Base-by-base conservation (phyloP, 768 basidiomycete species). In the Russula sp. region DNA sequence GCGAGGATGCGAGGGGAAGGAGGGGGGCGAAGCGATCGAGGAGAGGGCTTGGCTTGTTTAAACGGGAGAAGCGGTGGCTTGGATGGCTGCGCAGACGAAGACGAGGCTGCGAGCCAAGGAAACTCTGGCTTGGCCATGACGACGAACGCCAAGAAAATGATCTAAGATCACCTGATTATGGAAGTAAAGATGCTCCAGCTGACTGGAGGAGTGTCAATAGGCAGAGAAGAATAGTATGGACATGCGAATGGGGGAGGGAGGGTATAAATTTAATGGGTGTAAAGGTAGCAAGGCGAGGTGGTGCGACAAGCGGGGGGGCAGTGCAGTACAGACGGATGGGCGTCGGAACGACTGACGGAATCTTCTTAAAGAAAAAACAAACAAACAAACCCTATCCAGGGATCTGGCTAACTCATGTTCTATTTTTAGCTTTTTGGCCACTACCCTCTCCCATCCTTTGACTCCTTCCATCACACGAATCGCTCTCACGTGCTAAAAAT, bases 91-190 rank as follows among this genome's bases (percentile, higher is more conserved):
- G 62, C 18, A 53, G 61, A 8, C 22, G 54, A 58, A 10, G 66
- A 53, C 1, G 69, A 49, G 22, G 50, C 39, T 34, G 54, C 16
- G 40, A 57, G 34, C 45, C 49, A 62, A 61, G 40, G 18, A 34
- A 57, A 61, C 57, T 60, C 61, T 51, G 67, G 67, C 68, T 73
- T 72, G 72, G 72, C 72, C 72, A 72, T 73, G 48, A 57, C 22
- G 37, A 59, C 54, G 52, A 50, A 37, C 8, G 59, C 63, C 58
- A 64, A 64, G 57, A 18, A 35, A 27, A 59, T 20, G 50, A 27
- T 27, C 27, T 27, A 27, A 27, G 27, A 27, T 27, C 27, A 27
- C 13, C 40, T 6, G 6, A 22, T 51, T 10, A 44, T 3, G 31
- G 31, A 45, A 0, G 22, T 9, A 49, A 13, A 20, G 6, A 2